Evolutionary conservation across 352 stramenopile genomes (phyloP), one percentile per base, ranked within the genome.

Genomic region (Globisporangium paddicum): DNA sequence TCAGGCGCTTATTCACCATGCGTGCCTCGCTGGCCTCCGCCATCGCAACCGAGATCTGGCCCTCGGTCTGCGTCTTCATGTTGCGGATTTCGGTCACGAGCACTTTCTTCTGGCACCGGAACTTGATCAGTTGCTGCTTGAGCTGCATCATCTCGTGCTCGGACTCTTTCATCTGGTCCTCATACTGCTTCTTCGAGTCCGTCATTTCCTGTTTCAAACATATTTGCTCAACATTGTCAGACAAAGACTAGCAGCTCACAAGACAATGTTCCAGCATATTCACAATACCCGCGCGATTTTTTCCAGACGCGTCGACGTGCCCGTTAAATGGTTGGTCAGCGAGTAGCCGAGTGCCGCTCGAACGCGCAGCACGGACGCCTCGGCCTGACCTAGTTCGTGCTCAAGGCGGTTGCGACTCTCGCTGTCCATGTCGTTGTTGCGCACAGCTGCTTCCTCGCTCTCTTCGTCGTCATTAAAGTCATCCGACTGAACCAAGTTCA

Each of bases 1-100:
- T 92, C 52, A 94, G 57, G 3, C 84, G 70, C 37, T 73, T 79
- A 54, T 94, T 92, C 46, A 92, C 84, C 84, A 94, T 94, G n/a
- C 84, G 76, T n/a, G 84, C 78, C 58, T 94, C 84, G 42, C 70
- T 86, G 4, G 84, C 84, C 76, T 94, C 84, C 5, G 84, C 84
- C 74, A 92, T 89, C 5, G 82, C 84, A n/a, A 92, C 80, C 5
- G 84, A 68, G 44, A 92, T 73, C 60, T 94, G 83, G 7, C 83
- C 78, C 25, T 90, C 79, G 0, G 65, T 79, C 45, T 93, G 79
- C n/a, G 71, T 78, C 40, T 86, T 82, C 63, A 93, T 74, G 48
- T 93, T 93, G 44, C 79, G 77, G 14, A 93, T 75, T 55, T 91
- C 83, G 1, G 83, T 86, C 37, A 91, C 73, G 9, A 93, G 63